These are phyloP conservation scores for Botrytis elliptica DNA, from an alignment of 2,329 filamentous ascomycete species.

Conservation along the genomic window DNA sequence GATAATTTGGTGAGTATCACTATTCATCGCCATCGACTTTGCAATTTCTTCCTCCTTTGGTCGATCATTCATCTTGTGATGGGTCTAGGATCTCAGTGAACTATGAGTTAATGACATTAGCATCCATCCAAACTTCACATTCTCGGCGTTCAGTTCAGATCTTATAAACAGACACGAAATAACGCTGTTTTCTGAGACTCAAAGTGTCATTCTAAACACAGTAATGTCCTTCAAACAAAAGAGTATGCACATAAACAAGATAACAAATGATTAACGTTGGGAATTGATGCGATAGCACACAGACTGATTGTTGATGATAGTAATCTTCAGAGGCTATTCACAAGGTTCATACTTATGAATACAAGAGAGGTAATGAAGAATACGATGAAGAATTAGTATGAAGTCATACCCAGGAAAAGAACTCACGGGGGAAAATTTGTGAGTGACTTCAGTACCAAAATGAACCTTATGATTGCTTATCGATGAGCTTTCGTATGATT, in stretches of 20 bases:
- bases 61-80: background rate
- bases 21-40: background rate
- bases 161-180: background rate
- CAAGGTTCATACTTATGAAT: background rate
- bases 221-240: background rate
- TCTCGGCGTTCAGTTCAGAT: background rate
- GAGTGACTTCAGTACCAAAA: background rate
- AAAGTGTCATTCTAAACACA: background rate
- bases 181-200: background rate
- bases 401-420: background rate
- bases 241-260: background rate
- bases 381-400: background rate
- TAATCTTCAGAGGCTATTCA: background rate
- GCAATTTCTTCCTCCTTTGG: background rate
- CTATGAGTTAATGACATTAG: background rate
- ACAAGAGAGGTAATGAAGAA: background rate
- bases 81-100: background rate
- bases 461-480: background rate
- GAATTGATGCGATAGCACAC: background rate
- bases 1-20: background rate
- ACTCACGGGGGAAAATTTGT: background rate
- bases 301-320: no score
- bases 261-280: background rate
- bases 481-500: background rate
- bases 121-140: background rate